These are phyloP conservation scores for Aspergillus nidulans DNA, from an alignment of 495 filamentous ascomycete genomes.

Conservation along the genomic window DNA sequence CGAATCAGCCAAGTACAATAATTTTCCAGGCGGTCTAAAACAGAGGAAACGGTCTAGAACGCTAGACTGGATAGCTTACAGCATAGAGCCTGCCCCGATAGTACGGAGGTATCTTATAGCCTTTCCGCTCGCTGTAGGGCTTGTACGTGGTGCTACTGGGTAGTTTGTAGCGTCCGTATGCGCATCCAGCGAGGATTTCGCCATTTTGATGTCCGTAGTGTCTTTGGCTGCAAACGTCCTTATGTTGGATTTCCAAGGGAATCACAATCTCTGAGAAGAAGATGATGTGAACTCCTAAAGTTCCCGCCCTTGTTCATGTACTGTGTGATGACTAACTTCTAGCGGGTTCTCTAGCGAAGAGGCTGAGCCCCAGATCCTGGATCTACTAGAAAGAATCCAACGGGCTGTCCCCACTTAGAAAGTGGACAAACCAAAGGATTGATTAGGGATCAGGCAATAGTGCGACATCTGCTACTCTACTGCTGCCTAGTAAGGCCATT, in stretches of 20 bases:
- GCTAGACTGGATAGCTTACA: neutral
- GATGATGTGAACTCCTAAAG: too few relatives aligned
- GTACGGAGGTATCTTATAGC: neutral
- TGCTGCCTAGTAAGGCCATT: neutral
- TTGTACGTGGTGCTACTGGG: neutral
- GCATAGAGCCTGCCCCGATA: neutral
- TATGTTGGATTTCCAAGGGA: too few relatives aligned
- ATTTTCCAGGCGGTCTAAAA: too few relatives aligned
- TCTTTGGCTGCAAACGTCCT: too few relatives aligned
- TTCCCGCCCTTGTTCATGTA: neutral
- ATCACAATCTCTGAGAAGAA: too few relatives aligned
- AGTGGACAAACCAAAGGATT: too few relatives aligned
- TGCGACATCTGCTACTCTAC: neutral
- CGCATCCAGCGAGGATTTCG: neutral
- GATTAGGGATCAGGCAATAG: neutral
- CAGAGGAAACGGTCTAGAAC: too few relatives aligned
- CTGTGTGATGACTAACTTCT: neutral
- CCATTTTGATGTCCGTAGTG: neutral
- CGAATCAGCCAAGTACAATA: too few relatives aligned
- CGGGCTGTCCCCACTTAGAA: neutral
- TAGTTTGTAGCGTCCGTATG: neutral
- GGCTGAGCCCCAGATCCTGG: neutral
- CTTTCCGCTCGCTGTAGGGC: neutral
- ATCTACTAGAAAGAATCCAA: too few relatives aligned
- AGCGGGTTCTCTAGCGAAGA: neutral